Percentiles rank a stretch among this genome's conserved stretches.
These are phyloP conservation scores for Lenzites betulinus DNA, from an alignment of 768 basidiomycete genomes.

Conservation along the genomic window DNA sequence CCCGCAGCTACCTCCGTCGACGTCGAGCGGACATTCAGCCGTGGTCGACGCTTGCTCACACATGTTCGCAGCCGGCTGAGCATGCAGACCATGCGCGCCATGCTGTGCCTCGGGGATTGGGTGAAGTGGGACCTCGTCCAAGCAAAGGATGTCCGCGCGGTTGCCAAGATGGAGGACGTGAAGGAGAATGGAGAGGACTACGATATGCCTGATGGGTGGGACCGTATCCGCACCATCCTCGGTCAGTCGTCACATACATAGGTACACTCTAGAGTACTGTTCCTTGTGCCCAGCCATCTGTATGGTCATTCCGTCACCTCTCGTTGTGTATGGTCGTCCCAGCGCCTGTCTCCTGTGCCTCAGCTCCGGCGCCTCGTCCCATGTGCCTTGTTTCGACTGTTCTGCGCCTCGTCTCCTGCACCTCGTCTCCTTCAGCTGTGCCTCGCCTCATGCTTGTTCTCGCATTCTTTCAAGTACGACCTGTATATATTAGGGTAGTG, in stretches of 20 bases:
- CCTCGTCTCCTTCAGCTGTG: too few relatives aligned
- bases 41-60: slow-evolving; percentile 29
- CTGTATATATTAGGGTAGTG: too few relatives aligned
- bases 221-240: not conserved
- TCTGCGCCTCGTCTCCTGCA: too few relatives aligned
- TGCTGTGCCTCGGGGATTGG: slow-evolving; percentile 38
- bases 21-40: slow-evolving; percentile 34
- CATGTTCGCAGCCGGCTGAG: slow-evolving; percentile 31
- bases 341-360: too few relatives aligned
- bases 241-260: too few relatives aligned
- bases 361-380: too few relatives aligned
- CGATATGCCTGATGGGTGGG: slow-evolving; percentile 14
- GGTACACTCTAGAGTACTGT: not conserved
- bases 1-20: slow-evolving; percentile 36
- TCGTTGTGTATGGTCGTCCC: too few relatives aligned
- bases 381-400: too few relatives aligned
- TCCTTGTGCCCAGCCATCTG: not conserved
- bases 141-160: slow-evolving; percentile 25
- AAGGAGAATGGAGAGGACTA: slow-evolving; percentile 12
- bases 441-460: too few relatives aligned
- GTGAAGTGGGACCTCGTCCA: slow-evolving; percentile 26
- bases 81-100: slow-evolving; percentile 31
- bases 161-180: not conserved
- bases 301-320: too few relatives aligned
- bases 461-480: too few relatives aligned